Percentiles rank a stretch among this genome's conserved stretches.
Conservation (phyloP, 2,329 filamentous ascomycete genomes). For the Orbilia brochopaga region DNA sequence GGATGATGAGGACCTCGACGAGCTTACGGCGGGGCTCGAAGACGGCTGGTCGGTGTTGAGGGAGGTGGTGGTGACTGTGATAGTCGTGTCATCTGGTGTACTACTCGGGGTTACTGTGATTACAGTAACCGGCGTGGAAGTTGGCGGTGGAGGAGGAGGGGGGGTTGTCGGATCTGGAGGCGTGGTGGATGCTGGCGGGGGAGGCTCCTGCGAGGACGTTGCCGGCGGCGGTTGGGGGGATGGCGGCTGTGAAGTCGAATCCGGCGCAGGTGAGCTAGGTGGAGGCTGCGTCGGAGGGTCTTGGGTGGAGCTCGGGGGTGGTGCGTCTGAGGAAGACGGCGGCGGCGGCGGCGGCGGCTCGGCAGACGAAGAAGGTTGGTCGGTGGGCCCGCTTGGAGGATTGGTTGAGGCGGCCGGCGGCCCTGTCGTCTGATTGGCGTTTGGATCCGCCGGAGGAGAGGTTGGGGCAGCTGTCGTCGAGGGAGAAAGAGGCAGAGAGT, state of each 20-base stretch:
- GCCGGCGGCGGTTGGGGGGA: conserved; percentile 11
- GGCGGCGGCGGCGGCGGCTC: neutral
- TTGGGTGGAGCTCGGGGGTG: neutral
- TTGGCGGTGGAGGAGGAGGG: conserved; percentile 24
- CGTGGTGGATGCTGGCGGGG: conserved; percentile 19
- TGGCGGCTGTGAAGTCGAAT: conserved; percentile 15
- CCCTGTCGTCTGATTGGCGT: conserved; percentile 4
- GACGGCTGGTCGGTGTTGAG: conserved; percentile 52
- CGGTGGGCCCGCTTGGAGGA: neutral
- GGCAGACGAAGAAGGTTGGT: neutral
- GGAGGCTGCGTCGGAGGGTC: neutral
- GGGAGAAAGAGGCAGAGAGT: neutral
- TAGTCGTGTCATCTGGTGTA: conserved; percentile 50
- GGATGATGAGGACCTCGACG: conserved; percentile 52
- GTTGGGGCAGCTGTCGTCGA: conserved; percentile 1
- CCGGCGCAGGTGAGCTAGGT: conserved; percentile 25
- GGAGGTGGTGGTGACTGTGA: conserved; percentile 55
- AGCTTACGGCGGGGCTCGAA: conserved; percentile 47
- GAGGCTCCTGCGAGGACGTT: conserved; percentile 12
- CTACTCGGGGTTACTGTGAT: conserved; percentile 51
- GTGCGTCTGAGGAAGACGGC: conserved; percentile 1
- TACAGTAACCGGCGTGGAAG: conserved; percentile 20
- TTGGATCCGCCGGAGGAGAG: conserved; percentile 6
- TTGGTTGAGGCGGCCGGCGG: conserved; percentile 4
- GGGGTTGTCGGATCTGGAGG: conserved; percentile 32